Base-by-base conservation (phyloP, 345 rosid genomes). In the Eucalyptus erythrocorys region DNA sequence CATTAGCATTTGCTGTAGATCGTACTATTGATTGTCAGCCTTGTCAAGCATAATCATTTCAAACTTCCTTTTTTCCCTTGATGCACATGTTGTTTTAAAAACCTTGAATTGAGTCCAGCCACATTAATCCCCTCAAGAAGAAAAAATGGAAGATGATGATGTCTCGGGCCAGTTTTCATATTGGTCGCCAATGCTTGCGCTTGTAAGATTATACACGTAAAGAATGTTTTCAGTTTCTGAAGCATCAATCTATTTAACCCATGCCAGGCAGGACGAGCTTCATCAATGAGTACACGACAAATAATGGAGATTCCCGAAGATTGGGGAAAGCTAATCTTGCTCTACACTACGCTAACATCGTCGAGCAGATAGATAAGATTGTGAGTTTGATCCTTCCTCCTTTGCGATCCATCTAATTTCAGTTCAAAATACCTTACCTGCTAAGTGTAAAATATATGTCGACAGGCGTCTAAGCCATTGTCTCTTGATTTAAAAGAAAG, bases 291-390 rank as follows among this genome's bases (percentile, higher is more conserved):
- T 6, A 11, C 37, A 61, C 32, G 21, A 80, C 55, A 80, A 57
- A 47, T 88, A 55, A 51, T 85, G 55, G 91, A 86, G 80, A 86
- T 89, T 90, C 90, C 88, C 93, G 91, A 90, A 95, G 91, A 91
- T 89, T 97, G 91, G 99, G 99, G 88, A 89, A 92, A 88, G 95
- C 96, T 89, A 98, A 98, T 88, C 99, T 96, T 89, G 97, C 98
- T 21, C 90, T 96, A 91, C 98, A 97, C 87, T 96, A 96, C 89
- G 99, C 99, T 81, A 95, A 94, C 87, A 89, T 96, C 47, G 91
- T 97, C 88, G 85, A 91, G 90, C 99, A 94, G 93, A 95, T 97
- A 86, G 99, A 97, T 89, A 93, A 92, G 88, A 94, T 96, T 80
- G 99, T 97, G 90, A 94, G 98, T 93, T 16, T 86, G 49, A 68